Base-by-base conservation (phyloP, 176 grass and related monocot species). In the Eleusine indica region DNA sequence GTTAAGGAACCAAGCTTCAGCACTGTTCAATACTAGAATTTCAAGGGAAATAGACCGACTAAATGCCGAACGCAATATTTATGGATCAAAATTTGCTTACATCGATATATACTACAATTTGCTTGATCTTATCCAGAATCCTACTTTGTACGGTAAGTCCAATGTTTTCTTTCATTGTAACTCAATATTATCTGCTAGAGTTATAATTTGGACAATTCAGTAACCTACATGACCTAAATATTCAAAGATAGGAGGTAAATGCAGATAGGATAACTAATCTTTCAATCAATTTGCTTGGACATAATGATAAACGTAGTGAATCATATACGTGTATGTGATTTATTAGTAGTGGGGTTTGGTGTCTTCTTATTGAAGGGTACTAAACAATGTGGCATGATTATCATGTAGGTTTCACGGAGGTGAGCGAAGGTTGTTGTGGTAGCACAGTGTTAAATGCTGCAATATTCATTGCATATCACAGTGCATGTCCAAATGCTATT, bases 41-140 rank as follows among this genome's bases (percentile, higher is more conserved):
- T 68, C 35, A 29, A 68, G 58, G 15, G 83, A 82, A 88, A 28
- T 95, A 14, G 40, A 61, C 25, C 18, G 14, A 15, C 42, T 95
- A 15, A 81, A 70, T 48, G 57, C 11, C 30, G 82, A 90, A 69
- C 76, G 60, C 6, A 73, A 62, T n/a, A 18, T 9, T 75, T 57
- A 32, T 25, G 79, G 69, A 37, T 35, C 75, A 43, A 86, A 19
- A 12, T 32, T 92, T 71, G 22, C 10, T 68, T 95, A 92, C 58
- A 3, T 90, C 0, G 90, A 95, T 71, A 87, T 91, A 82, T 95
- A 95, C 86, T 70, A 81, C 56, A 80, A 67, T 38, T 14, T 91
- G 1, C 75, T 86, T 40, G 86, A 95, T 21, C 62, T 95, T 2
- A 92, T 95, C 52, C n/a, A 84, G 3, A 35, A n/a, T 3, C 85